Evolutionary conservation across 176 grass and related monocot species (phyloP), one percentile per base, ranked within the genome.

Genomic region (Eragrostis nindensis): DNA sequence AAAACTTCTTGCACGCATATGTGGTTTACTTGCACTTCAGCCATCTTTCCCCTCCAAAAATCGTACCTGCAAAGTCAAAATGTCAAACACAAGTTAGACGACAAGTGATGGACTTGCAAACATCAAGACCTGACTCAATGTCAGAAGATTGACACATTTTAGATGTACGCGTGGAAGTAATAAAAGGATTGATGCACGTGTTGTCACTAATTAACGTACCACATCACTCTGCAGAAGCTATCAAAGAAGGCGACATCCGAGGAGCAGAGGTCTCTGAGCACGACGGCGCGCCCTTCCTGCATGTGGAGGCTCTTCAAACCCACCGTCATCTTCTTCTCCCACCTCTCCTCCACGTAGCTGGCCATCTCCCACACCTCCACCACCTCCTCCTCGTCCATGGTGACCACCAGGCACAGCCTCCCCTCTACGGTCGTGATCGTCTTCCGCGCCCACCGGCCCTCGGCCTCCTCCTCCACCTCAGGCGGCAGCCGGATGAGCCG

Each of bases 261-360:
- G 7, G 74, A 79, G 67, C 36, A 56, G 60, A 88, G 74, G 26
- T 83, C 68, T 13, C 59, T 19, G n/a, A 79, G 80, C 27, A 88
- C 39, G 0, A 78, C 11, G 0, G 7, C 46, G 4, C 19, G 0
- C 11, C 80, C 39, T 48, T 73, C 59, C n/a, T 75, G 8, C 54
- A 21, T 26, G 10, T 24, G 15, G 26, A 88, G 30, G 21, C 48
- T 48, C 48, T 72, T 64, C 47, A 88, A 73, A 59, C 48, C 73
- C 59, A 77, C 57, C 11, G 16, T 15, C 59, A 41, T 73, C 74
- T 79, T 87, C 73, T 49, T 88, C 80, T 73, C 68, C 86, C 86
- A 88, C 41, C 60, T 88, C 40, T 47, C 68, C 1, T 49, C 19
- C 2, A 15, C 42, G 22, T 88, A 83, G 27, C 8, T 6, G 0